Base-by-base conservation (phyloP, 1,284 basidiomycete genomes). In the Rhodotorula sp. region DNA sequence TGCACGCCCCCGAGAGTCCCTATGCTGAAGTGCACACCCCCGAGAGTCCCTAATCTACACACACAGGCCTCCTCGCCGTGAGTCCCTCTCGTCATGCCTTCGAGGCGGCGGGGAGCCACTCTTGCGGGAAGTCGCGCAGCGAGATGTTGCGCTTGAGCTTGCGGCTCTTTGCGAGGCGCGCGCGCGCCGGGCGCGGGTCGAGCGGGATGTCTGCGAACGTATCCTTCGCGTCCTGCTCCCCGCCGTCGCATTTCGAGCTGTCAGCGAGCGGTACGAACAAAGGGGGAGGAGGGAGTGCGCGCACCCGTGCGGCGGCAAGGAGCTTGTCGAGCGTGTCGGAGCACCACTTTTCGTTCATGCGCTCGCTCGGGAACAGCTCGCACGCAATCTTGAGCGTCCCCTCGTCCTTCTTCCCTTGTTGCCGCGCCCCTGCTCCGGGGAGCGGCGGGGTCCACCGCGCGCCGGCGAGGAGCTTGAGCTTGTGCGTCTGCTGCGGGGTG, bases 291-390 rank as follows among this genome's bases (percentile, higher is more conserved):
- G n/a, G n/a, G n/a, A n/a, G 70, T 16, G 49, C 27, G 74, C 79
- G 65, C 64, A 81, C 79, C 59, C 79, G 76, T 10, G 82, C 81
- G 65, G 81, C 82, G 10, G 64, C 63, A 27, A 83, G 74, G 63
- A 83, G 70, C 55, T 72, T 76, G 72, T 82, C 81, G 41, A 83
- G 68, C 23, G 77, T 79, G 67, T 83, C 82, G 53, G 79, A 80
- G 74, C 82, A 83, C 82, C 82, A 83, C 75, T 82, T 82, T 71
- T 81, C 79, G 68, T 83, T 83, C 79, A 82, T 81, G 54, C 78
- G 61, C 57, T 79, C 76, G 42, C 75, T 78, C 14, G 81, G 82
- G 70, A 80, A 80, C 61, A 76, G 52, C 52, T 81, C 81, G 72
- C 80, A 81, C 17, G 74, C 73, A 53, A 83, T 80, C 74, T 81